phyloP scores from a whole-genome alignment of 495 filamentous ascomycete species.

The Neurospora hispaniola region DNA sequence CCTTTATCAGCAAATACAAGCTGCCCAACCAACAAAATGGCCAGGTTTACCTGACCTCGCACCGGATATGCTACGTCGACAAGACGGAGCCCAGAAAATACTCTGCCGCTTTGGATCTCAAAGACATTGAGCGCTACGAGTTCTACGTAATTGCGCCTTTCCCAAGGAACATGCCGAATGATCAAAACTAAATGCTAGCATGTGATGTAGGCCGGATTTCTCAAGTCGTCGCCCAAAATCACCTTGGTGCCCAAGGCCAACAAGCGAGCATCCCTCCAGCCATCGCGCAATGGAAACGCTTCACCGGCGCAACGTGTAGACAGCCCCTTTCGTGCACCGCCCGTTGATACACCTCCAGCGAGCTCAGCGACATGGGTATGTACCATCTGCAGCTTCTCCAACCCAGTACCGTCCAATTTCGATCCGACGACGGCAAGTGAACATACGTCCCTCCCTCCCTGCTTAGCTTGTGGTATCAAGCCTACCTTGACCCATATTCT shows the following conservation, averaged over 20 bases:
- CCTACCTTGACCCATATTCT: conserved; percentile 70
- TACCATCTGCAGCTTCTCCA: conserved; percentile 95
- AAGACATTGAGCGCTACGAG: conserved; percentile 82
- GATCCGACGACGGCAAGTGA: conserved; percentile 66
- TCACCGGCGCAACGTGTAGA: conserved; percentile 40
- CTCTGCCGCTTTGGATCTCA: conserved; percentile 77
- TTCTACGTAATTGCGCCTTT: conserved; percentile 55
- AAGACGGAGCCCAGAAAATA: conserved; percentile 76
- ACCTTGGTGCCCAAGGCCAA: conserved; percentile 69
- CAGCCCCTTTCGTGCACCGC: conserved; percentile 37
- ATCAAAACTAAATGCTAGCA: not conserved
- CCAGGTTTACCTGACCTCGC: conserved; percentile 90
- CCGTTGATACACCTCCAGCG: conserved; percentile 34
- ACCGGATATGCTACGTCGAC: conserved; percentile 91
- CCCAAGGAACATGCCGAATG: not conserved
- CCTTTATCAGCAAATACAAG: conserved; percentile 69
- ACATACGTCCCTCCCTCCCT: conserved; percentile 70
- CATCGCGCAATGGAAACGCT: conserved; percentile 30
- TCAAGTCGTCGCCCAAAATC: conserved; percentile 92
- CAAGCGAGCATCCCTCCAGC: conserved; percentile 44
- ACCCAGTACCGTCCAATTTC: conserved; percentile 87
- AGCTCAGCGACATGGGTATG: conserved; percentile 89
- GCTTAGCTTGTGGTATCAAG: conserved; percentile 88
- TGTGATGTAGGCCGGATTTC: conserved; percentile 63
- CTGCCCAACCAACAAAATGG: conserved; percentile 90